Conservation (phyloP, 2,329 filamentous ascomycete genomes). For the Hypoxylon sp. region DNA sequence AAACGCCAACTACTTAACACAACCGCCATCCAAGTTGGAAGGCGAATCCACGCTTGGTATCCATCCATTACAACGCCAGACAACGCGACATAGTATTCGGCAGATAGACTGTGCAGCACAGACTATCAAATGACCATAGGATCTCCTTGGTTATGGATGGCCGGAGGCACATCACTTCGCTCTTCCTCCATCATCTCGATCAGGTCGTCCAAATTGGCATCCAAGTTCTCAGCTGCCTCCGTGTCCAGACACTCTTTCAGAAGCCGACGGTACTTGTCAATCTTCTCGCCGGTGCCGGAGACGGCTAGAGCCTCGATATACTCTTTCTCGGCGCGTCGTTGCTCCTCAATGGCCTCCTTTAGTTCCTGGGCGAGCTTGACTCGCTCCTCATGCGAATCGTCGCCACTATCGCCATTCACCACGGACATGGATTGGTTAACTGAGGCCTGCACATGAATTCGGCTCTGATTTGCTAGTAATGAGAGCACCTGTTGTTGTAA, state of each 20-base stretch:
- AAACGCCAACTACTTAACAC: constrained; percentile 35
- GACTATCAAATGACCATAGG: constrained; percentile 49
- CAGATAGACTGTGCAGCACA: constrained; percentile 7
- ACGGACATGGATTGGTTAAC: constrained; percentile 66
- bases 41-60: constrained; percentile 17
- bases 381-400: constrained; percentile 68
- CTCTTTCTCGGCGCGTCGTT: constrained; percentile 73
- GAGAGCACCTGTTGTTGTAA: constrained; percentile 65
- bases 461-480: constrained; percentile 67
- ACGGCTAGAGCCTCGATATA: constrained; percentile 78
- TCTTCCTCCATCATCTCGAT: constrained; percentile 76
- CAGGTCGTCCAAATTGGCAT: constrained; percentile 72
- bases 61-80: constrained; percentile 1
- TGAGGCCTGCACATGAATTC: constrained; percentile 66
- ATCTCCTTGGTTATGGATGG: constrained; percentile 41
- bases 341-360: constrained; percentile 69
- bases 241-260: constrained; percentile 78
- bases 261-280: constrained; percentile 79
- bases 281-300: constrained; percentile 79
- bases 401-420: constrained; percentile 64
- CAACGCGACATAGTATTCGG: constrained; percentile 6
- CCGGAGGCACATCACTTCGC: constrained; percentile 56
- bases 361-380: constrained; percentile 72
- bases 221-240: constrained; percentile 76
- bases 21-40: constrained; percentile 14